Conservation (phyloP, 345 rosid species). For the Lepidium aucheri region DNA sequence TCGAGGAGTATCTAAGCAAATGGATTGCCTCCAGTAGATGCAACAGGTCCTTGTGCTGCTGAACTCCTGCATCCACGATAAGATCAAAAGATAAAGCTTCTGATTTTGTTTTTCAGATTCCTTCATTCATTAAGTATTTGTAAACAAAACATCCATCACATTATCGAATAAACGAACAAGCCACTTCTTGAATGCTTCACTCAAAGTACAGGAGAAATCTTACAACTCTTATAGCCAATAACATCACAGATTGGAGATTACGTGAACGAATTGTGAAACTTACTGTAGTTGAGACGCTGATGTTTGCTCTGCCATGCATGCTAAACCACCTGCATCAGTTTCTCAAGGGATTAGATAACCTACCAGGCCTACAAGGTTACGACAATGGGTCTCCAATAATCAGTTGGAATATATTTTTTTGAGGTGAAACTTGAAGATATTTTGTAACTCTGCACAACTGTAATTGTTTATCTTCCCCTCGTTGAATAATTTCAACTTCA, state of each 20-base stretch:
- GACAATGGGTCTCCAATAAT: not conserved
- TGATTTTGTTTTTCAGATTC: not conserved
- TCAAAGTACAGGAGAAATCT: not conserved
- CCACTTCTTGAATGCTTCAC: not conserved
- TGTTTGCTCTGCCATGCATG: slow-evolving; percentile 53
- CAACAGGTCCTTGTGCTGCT: slow-evolving; percentile 63
- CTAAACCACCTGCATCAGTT: slow-evolving; percentile 60
- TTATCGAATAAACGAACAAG: not conserved
- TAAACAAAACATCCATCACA: not conserved
- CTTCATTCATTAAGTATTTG: not conserved
- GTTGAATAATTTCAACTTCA: not conserved
- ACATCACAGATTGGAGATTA: not conserved
- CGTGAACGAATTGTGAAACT: slow-evolving; percentile 23
- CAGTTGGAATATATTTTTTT: not conserved
- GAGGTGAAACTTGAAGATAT: not conserved
- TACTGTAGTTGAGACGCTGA: slow-evolving; percentile 61
- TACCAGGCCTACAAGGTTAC: not conserved
- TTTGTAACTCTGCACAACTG: not conserved
- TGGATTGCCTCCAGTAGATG: slow-evolving; percentile 81
- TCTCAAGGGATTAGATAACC: slow-evolving; percentile 5
- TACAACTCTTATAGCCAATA: not conserved
- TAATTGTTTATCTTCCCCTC: not conserved
- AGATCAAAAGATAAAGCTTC: not conserved
- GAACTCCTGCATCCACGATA: slow-evolving; percentile 39
- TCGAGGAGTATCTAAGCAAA: slow-evolving; percentile 42